Base-by-base conservation (phyloP, 352 stramenopile genomes). In the Globisporangium canariense region DNA sequence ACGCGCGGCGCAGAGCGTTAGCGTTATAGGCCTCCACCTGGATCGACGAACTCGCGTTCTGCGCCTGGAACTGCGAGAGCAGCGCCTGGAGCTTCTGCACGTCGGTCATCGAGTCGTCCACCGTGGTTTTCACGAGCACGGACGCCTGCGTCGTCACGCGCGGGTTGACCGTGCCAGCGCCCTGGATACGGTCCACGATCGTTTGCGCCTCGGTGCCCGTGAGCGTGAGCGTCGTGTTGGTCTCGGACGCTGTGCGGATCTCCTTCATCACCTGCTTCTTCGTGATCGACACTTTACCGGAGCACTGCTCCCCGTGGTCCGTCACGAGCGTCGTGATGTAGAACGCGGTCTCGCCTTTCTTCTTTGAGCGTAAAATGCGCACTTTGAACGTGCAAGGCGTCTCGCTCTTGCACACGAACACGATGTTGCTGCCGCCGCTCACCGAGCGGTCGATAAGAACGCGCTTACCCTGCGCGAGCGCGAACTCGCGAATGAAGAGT, bases 401-500 rank as follows among this genome's bases (percentile, higher is more conserved):
- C 8, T 58, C 50, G 57, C 76, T 84, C 53, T 73, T 78, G 74
- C 76, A 84, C 8, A 76, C 40, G 30, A 82, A 82, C 14, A 71
- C 74, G 38, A 84, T 78, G 70, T 82, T 84, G 61, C 80, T 84
- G 47, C 76, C 76, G 18, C 74, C 74, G 32, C 76, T 84, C 10
- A 65, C 68, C 40, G 55, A 68, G 4, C 66, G 73, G 28, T 80
- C 76, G 49, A 84, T 65, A 13, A 68, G 41, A 10, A 76, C 76
- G 18, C 76, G 71, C 61, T 79, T 84, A 28, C 74, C 72, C 41
- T 81, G 74, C 4, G 76, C 74, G 13, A 79, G 64, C 14, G 74
- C 74, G 56, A 83, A 79, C 51, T 79, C 66, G n/a, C 79, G 76
- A 22, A 83, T 73, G 38, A 75, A 79, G 16, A 76, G 65, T 41